Percentiles rank a stretch among this genome's conserved stretches.
These are phyloP conservation scores for Melampsora americana DNA, from an alignment of 1,284 basidiomycete genomes.

Conservation along the genomic window DNA sequence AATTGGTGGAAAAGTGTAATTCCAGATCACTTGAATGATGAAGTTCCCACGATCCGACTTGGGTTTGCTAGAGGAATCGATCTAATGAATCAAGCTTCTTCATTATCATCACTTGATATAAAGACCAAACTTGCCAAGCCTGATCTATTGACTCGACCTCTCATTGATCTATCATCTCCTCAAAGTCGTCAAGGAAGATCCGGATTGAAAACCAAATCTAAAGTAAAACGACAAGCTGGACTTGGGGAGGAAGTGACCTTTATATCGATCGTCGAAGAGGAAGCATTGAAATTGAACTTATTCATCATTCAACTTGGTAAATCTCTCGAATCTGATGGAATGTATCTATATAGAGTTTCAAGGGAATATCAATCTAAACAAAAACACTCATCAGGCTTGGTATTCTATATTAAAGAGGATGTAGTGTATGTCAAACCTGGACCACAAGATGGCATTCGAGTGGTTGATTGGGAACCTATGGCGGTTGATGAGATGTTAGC, in stretches of 20 bases:
- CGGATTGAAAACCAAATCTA: slow-evolving; percentile 2
- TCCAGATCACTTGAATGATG: slow-evolving; percentile 16
- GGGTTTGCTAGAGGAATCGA: slow-evolving; percentile 29
- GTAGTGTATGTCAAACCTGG: slow-evolving; percentile 36
- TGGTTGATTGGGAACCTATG: slow-evolving; percentile 36
- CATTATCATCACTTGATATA: slow-evolving; percentile 29
- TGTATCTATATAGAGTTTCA: slow-evolving; percentile 35
- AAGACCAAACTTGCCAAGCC: slow-evolving; percentile 17
- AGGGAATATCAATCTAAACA: slow-evolving; percentile 18
- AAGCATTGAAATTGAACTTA: slow-evolving; percentile 24
- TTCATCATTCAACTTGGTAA: slow-evolving; percentile 40
- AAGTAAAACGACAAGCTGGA: background rate
- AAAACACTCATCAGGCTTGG: slow-evolving; percentile 2
- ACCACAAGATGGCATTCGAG: background rate
- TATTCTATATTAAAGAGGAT: slow-evolving; percentile 34
- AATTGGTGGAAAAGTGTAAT: slow-evolving; percentile 37
- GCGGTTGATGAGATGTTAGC: slow-evolving; percentile 39
- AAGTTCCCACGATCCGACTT: slow-evolving; percentile 6
- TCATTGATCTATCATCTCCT: slow-evolving; percentile 1
- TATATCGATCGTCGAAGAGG: slow-evolving; percentile 41
- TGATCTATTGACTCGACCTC: slow-evolving; percentile 2
- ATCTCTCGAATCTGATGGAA: slow-evolving; percentile 33
- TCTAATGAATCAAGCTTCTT: slow-evolving; percentile 42
- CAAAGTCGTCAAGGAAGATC: background rate
- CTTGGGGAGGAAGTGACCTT: slow-evolving; percentile 35